phyloP scores from a whole-genome alignment of 768 basidiomycete species.

The Phanerochaete sordida region DNA sequence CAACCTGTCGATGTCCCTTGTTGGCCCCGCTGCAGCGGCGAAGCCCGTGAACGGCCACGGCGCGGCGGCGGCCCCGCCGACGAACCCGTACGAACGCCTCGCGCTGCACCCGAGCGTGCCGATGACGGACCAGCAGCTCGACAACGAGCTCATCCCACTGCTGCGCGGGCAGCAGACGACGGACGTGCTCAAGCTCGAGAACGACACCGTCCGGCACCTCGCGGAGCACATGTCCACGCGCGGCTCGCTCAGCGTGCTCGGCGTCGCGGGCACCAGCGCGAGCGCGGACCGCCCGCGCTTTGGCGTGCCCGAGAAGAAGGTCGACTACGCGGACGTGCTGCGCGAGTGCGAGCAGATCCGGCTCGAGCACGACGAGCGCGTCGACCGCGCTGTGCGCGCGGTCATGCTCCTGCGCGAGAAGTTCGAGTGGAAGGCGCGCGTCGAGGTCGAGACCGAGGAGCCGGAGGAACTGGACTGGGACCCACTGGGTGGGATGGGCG shows the following conservation, averaged over 20 bases:
- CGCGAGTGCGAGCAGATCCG: conserved; percentile 64
- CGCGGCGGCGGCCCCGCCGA: conserved; percentile 17
- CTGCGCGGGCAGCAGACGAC: conserved; percentile 78
- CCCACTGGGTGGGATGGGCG: conserved; percentile 37
- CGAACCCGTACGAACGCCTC: conserved; percentile 60
- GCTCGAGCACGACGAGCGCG: conserved; percentile 68
- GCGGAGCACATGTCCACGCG: conserved; percentile 53
- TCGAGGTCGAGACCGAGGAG: conserved; percentile 75
- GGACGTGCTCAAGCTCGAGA: conserved; percentile 70
- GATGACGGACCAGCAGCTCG: conserved; percentile 64
- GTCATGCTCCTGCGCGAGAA: conserved; percentile 75
- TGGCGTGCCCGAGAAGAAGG: conserved; percentile 13
- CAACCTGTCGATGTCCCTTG: conserved; percentile 64
- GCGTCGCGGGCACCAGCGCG: conserved; percentile 28
- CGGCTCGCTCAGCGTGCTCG: conserved; percentile 31
- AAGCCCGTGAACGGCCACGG: conserved; percentile 6
- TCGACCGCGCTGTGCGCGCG: conserved; percentile 75
- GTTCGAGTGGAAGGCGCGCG: conserved; percentile 81
- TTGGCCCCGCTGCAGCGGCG: conserved; percentile 23
- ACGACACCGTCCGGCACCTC: conserved; percentile 66
- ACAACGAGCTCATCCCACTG: conserved; percentile 69
- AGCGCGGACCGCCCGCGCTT: background rate
- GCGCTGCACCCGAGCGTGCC: conserved; percentile 59
- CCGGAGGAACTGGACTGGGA: conserved; percentile 77
- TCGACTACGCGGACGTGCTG: conserved; percentile 55